Evolutionary conservation across 805 yeast species (phyloP).

Genomic region (Candida lessepsii): DNA sequence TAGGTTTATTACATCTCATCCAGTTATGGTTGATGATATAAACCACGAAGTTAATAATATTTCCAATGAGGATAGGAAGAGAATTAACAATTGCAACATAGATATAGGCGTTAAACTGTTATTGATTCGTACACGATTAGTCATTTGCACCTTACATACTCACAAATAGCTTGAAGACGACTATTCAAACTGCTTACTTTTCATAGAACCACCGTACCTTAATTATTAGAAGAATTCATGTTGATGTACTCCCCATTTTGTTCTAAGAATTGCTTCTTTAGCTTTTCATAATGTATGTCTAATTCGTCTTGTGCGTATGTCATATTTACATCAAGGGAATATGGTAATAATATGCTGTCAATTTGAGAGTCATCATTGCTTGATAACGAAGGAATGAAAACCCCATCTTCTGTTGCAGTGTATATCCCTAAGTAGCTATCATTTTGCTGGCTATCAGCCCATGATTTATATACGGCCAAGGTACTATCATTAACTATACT

Average conservation of each 20-base stretch:
- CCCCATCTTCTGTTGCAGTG: constrained; percentile 8
- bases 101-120: too few species aligned
- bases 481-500: constrained; percentile 7
- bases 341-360: constrained; percentile 3
- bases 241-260: constrained; percentile 1
- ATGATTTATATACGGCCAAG: constrained; percentile 2
- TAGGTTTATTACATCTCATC: too few species aligned
- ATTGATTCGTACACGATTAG: too few species aligned
- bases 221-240: constrained; percentile 1
- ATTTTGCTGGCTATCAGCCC: constrained; percentile 9
- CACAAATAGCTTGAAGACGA: too few species aligned
- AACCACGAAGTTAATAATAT: too few species aligned
- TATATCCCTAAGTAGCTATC: constrained; percentile 9
- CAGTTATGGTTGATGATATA: too few species aligned
- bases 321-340: constrained; percentile 3
- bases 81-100: too few species aligned
- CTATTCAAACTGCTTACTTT: too few species aligned
- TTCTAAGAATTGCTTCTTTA: constrained; percentile 5
- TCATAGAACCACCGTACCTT: not conserved
- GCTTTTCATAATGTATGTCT: constrained; percentile 4
- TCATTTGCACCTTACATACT: too few species aligned
- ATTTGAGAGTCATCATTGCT: constrained; percentile 4
- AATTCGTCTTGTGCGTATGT: constrained; percentile 4
- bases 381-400: constrained; percentile 7
- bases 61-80: too few species aligned